Conservation (phyloP, 805 yeast genomes). For the Candida argentea region DNA sequence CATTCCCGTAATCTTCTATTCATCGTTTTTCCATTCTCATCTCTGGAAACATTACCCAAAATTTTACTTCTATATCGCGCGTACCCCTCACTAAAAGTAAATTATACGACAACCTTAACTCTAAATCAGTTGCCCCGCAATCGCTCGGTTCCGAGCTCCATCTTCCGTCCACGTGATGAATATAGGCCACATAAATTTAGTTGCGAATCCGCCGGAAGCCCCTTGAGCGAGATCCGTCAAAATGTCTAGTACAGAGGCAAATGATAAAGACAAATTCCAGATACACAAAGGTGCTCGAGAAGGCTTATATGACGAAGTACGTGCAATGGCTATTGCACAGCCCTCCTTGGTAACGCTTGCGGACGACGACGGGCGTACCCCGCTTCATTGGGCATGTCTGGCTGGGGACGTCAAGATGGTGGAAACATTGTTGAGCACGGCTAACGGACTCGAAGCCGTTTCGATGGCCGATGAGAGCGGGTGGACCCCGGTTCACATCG, state of each 20-base stretch:
- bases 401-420: constrained; percentile 45
- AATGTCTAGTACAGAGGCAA: neutral
- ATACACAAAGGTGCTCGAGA: constrained; percentile 62
- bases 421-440: constrained; percentile 21
- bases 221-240: too few species aligned
- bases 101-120: too few species aligned
- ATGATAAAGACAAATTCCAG: constrained; percentile 2
- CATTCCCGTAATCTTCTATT: too few species aligned
- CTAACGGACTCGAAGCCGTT: constrained; percentile 61
- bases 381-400: constrained; percentile 86
- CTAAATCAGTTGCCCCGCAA: too few species aligned
- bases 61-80: too few species aligned
- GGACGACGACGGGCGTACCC: constrained; percentile 71
- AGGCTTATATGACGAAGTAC: constrained; percentile 42
- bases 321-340: constrained; percentile 36
- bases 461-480: constrained; percentile 64
- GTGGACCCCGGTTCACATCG: constrained; percentile 85
- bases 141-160: too few species aligned
- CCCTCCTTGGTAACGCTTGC: constrained; percentile 36
- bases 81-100: too few species aligned
- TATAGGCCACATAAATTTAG: too few species aligned
- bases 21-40: too few species aligned
- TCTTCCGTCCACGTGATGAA: too few species aligned
- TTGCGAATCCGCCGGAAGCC: too few species aligned
- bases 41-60: too few species aligned